A percentile compares a stretch with the other conserved stretches of the same genome.
Conservation (phyloP, 2,329 filamentous ascomycete species). For the Aspergillus clavatus region DNA sequence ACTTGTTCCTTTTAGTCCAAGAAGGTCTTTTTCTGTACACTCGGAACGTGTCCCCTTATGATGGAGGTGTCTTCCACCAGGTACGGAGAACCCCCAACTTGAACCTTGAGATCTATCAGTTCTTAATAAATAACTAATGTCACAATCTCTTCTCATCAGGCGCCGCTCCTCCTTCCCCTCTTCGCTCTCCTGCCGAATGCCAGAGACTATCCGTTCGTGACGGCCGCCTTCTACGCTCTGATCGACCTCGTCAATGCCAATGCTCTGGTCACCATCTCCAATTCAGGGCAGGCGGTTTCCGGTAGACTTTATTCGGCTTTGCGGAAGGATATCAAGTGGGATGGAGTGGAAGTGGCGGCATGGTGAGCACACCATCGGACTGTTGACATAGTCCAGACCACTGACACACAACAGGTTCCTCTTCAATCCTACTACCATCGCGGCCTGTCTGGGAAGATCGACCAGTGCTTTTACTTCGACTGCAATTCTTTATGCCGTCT, state of each 20-base stretch:
- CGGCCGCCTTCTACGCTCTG: slow-evolving; percentile 71
- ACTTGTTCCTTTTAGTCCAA: slow-evolving; percentile 59
- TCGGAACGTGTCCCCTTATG: slow-evolving; percentile 93
- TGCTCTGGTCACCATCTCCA: slow-evolving; percentile 72
- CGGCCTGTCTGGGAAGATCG: slow-evolving; percentile 83
- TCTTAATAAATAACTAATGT: neutral
- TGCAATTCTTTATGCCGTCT: slow-evolving; percentile 77
- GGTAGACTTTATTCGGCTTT: slow-evolving; percentile 74
- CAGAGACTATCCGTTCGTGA: slow-evolving; percentile 63
- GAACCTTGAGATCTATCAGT: neutral
- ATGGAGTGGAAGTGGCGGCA: slow-evolving; percentile 69
- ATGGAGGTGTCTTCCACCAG: slow-evolving; percentile 78
- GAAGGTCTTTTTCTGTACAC: slow-evolving; percentile 95
- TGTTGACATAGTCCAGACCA: neutral
- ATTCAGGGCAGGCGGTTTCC: slow-evolving; percentile 71
- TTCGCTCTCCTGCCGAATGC: slow-evolving; percentile 81
- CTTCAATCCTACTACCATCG: slow-evolving; percentile 90
- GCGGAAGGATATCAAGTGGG: slow-evolving; percentile 69
- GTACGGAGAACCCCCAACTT: slow-evolving; percentile 30
- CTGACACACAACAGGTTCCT: slow-evolving; percentile 60
- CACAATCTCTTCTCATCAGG: slow-evolving; percentile 44
- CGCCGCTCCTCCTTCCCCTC: slow-evolving; percentile 82
- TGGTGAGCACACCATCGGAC: slow-evolving; percentile 51
- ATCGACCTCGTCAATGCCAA: slow-evolving; percentile 79
- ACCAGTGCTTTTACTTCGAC: slow-evolving; percentile 85